Evolutionary conservation across 1,284 basidiomycete genomes (phyloP).

Genomic region (Cystobasidium pallidum): DNA sequence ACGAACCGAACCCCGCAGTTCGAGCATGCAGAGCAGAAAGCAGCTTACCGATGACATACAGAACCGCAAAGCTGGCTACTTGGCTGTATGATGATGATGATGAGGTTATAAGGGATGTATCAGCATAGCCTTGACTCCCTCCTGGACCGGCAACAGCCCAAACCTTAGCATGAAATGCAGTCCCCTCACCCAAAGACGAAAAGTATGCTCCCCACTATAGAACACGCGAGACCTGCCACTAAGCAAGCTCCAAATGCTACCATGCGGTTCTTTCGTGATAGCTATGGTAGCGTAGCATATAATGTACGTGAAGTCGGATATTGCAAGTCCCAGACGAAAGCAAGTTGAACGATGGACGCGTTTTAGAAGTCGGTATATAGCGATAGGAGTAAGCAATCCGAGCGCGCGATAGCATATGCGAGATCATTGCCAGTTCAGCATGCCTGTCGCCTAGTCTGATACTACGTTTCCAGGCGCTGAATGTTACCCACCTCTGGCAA

Average conservation of each 20-base stretch:
- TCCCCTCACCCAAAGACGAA: slow-evolving; percentile 41
- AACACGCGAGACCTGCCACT: slow-evolving; percentile 27
- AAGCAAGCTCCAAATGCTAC: slow-evolving; percentile 40
- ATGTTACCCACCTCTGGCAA: slow-evolving; percentile 29
- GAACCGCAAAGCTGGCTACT: slow-evolving; percentile 43
- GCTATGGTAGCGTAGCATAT: not conserved
- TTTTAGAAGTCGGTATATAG: not conserved
- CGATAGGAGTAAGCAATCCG: not conserved
- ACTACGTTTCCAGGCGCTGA: not conserved
- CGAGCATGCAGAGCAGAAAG: not conserved
- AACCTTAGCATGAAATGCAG: slow-evolving; percentile 40
- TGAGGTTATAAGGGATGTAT: not conserved
- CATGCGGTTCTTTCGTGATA: slow-evolving; percentile 37
- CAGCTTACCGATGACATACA: slow-evolving; percentile 32
- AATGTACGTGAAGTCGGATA: not conserved
- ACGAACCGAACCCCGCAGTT: too few relatives aligned
- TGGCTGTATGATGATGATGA: slow-evolving; percentile 25
- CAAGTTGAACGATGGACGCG: slow-evolving; percentile 2
- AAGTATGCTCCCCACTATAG: slow-evolving; percentile 38
- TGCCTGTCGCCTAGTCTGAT: not conserved
- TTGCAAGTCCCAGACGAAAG: not conserved
- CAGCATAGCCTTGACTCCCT: not conserved
- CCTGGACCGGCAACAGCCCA: not conserved
- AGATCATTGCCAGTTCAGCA: not conserved
- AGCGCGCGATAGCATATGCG: not conserved